Percentiles rank a stretch among this genome's conserved stretches.
phyloP scores from a whole-genome alignment of 345 rosid species.

The Boechera stricta region DNA sequence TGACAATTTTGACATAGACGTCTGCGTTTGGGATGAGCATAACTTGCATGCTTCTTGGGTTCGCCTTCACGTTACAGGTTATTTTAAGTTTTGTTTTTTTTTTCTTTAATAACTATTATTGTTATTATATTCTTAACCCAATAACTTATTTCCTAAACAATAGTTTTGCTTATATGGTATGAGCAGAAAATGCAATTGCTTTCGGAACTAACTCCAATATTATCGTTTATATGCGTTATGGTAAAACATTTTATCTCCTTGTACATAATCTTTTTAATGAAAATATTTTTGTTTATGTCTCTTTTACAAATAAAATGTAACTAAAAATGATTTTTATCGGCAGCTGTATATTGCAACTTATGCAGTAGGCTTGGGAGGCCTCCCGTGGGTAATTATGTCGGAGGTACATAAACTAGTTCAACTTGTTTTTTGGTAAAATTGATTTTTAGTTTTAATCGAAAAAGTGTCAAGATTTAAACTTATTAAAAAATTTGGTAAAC shows the following conservation, averaged over 20 bases:
- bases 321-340: not conserved
- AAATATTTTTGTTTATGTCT: not conserved
- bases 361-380: conserved; percentile 52
- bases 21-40: conserved; percentile 58
- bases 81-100: not conserved
- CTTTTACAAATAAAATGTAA: not conserved
- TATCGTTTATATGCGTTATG: conserved; percentile 39
- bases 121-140: not conserved
- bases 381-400: conserved; percentile 52
- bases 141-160: not conserved
- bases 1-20: conserved; percentile 36
- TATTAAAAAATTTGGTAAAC: too few relatives aligned
- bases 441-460: not conserved
- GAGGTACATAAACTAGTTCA: conserved; percentile 44
- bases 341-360: conserved; percentile 41
- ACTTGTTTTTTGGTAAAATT: not conserved
- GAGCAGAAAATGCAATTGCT: conserved; percentile 39
- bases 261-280: not conserved
- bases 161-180: not conserved
- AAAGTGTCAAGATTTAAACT: too few relatives aligned
- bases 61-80: conserved; percentile 62
- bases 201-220: conserved; percentile 42
- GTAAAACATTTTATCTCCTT: conserved; percentile 17
- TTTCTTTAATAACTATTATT: not conserved
- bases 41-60: conserved; percentile 45